Evolutionary conservation across 495 filamentous ascomycete genomes (phyloP), one percentile per base, ranked within the genome.

Genomic region (Daldinia vernicosa): DNA sequence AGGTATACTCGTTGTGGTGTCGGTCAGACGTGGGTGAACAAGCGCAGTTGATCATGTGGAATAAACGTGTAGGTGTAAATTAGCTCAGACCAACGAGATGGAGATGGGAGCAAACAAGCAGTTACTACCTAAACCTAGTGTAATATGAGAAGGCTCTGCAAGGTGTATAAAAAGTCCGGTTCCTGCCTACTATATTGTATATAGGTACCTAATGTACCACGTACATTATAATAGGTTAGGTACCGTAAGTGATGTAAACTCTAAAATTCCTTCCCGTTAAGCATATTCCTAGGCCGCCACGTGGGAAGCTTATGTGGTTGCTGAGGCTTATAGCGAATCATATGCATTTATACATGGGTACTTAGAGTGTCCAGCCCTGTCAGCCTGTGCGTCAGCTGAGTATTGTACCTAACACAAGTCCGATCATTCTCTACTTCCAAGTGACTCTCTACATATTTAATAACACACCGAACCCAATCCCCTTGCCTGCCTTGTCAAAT

Each of bases 241-340:
- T n/a, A n/a, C n/a, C n/a, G n/a, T n/a, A n/a, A n/a, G 39, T 40
- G 39, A 40, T 17, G 6, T 26, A 26, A 26, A 51, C 45, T 15
- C 22, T 51, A 51, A 51, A 51, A 14, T 12, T 14, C 22, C 24
- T 14, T 51, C 45, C 45, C 45, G 19, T 9, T 26, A 53, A 8
- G 50, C 22, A 30, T 30, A 6, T 14, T 30, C 39, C 55, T 24
- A 51, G 60, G 45, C 8, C 8, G 57, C 69, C 69, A 71, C 69
- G 69, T 71, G 69, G 60, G 60, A 64, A 58, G 12, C 37, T 30
- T 51, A 30, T 47, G 63, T 67, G 62, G 53, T 45, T 39, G 53
- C 55, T 53, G 59, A 53, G 24, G 39, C 11, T 43, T 50, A 15
- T 47, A 62, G 9, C 27, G 14, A 39, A 14, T 30, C 9, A 24